A percentile compares a stretch with the other conserved stretches of the same genome.
Conservation (phyloP, 139 green algal species). For the Volvox reticuliferus region DNA sequence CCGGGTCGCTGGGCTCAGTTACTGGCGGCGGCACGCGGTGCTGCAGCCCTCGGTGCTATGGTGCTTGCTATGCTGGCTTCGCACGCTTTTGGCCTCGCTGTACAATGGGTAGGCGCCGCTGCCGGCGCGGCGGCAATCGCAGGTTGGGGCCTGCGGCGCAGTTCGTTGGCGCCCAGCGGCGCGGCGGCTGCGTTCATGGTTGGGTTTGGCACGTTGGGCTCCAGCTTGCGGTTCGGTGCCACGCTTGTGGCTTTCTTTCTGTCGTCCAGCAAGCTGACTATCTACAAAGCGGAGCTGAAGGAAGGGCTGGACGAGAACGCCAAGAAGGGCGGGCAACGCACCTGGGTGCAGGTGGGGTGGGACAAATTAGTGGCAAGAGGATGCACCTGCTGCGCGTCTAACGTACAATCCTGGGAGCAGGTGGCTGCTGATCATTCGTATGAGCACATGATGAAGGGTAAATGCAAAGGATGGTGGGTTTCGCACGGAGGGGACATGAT, state of each 20-base stretch:
- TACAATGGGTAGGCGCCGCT: conserved; percentile 59
- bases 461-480: no score
- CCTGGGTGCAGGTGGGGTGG: conserved; percentile 82
- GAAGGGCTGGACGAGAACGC: conserved; percentile 74
- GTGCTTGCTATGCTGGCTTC: conserved; percentile 55
- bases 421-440: no score
- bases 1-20: background rate
- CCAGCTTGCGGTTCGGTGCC: conserved; percentile 74
- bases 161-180: conserved; percentile 55
- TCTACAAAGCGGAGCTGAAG: conserved; percentile 84
- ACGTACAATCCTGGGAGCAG: no score
- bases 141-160: conserved; percentile 40
- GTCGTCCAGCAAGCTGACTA: conserved; percentile 77
- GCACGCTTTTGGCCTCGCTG: conserved; percentile 66
- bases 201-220: conserved; percentile 72
- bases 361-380: no score
- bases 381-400: no score
- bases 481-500: no score
- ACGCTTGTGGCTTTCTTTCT: conserved; percentile 90
- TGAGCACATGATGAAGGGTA: no score
- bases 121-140: conserved; percentile 47
- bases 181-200: conserved; percentile 74
- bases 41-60: background rate
- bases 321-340: conserved; percentile 84
- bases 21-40: conserved; percentile 7